phyloP scores from a whole-genome alignment of 106 monocot species.

The Platanthera guangdongensis region DNA sequence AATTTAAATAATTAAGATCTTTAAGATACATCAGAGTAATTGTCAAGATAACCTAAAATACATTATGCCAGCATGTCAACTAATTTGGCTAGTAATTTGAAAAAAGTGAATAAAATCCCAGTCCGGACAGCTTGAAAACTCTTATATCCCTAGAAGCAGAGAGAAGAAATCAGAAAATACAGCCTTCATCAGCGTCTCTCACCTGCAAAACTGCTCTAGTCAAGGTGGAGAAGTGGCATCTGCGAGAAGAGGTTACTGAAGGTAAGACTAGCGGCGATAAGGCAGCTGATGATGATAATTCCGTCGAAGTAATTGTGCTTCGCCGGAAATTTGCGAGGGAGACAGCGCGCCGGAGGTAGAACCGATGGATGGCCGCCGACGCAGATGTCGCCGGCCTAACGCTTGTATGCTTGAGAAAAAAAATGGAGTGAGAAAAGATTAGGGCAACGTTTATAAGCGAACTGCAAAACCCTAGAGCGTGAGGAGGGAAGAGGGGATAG shows the following conservation, averaged over 20 bases:
- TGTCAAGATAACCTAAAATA: neutral
- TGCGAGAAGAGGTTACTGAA: neutral
- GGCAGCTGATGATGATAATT: conserved; percentile 11
- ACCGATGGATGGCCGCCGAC: conserved; percentile 11
- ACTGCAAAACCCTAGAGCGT: neutral
- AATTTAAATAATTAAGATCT: neutral
- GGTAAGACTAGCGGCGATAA: neutral
- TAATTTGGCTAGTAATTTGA: neutral
- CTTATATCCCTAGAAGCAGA: too few species aligned
- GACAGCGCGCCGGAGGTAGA: neutral
- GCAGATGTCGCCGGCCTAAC: conserved; percentile 5
- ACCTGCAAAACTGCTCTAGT: conserved; percentile 38
- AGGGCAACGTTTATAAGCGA: neutral
- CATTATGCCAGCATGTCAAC: neutral
- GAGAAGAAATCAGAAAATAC: neutral
- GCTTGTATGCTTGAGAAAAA: conserved; percentile 16
- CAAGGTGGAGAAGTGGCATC: conserved; percentile 6
- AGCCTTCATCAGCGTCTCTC: neutral
- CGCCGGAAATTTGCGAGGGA: conserved; percentile 1
- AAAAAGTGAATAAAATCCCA: neutral
- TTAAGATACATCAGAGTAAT: neutral
- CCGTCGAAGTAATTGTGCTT: neutral
- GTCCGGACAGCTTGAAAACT: neutral
- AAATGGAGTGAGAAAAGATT: neutral
- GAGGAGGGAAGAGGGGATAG: neutral